A percentile compares a stretch with the other conserved stretches of the same genome.
Evolutionary conservation across 257 asterid genomes (phyloP).

Genomic region (Solanum commersonii): DNA sequence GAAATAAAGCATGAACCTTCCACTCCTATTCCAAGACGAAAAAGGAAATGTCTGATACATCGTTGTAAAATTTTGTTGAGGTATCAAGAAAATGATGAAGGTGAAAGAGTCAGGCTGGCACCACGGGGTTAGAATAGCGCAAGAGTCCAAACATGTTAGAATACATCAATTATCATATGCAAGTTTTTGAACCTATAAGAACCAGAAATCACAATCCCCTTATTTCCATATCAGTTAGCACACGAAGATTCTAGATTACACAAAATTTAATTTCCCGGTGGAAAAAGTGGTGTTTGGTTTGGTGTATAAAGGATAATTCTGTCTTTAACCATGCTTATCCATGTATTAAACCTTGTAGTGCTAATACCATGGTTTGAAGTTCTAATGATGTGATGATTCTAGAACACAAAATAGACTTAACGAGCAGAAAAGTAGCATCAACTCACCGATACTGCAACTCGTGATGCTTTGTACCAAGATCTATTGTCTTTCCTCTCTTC

Average conservation of each 20-base stretch:
- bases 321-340: background rate
- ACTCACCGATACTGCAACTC: constrained; percentile 81
- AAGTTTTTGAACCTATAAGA: background rate
- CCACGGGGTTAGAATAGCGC: background rate
- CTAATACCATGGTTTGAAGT: background rate
- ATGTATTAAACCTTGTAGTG: background rate
- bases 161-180: background rate
- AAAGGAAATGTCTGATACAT: background rate
- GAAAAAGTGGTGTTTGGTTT: background rate
- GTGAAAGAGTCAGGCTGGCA: background rate
- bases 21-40: background rate
- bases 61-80: background rate
- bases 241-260: background rate
- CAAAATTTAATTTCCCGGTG: background rate
- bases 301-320: background rate
- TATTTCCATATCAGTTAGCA: background rate
- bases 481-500: constrained; percentile 63
- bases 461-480: constrained; percentile 79
- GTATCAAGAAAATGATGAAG: background rate
- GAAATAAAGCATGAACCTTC: background rate
- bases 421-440: background rate
- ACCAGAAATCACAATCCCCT: background rate
- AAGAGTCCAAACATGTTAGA: background rate
- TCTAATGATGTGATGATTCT: background rate
- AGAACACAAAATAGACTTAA: background rate